These are phyloP conservation scores for Sarocladium brachiariae DNA, from an alignment of 2,329 filamentous ascomycete species.

Conservation along the genomic window DNA sequence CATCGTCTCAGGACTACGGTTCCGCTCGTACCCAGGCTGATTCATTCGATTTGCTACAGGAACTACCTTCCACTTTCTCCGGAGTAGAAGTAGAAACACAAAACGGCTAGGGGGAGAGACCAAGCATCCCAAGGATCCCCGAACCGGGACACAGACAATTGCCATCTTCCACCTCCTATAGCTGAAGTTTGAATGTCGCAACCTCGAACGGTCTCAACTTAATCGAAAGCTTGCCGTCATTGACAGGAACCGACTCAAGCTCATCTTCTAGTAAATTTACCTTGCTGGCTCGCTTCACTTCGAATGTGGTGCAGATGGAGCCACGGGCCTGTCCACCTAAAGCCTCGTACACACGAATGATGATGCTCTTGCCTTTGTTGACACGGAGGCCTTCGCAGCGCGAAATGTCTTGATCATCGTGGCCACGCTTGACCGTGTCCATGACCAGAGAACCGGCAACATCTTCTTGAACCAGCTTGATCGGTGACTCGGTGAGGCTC, in stretches of 20 bases:
- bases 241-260: slow-evolving; percentile 53
- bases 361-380: slow-evolving; percentile 69
- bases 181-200: slow-evolving; percentile 64
- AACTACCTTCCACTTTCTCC: not conserved
- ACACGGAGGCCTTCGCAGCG: slow-evolving; percentile 52
- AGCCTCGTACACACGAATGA: slow-evolving; percentile 81
- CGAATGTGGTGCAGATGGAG: slow-evolving; percentile 58
- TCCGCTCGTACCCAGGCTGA: too few species aligned
- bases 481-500: slow-evolving; percentile 33
- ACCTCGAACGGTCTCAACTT: slow-evolving; percentile 77
- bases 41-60: too few species aligned
- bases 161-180: slow-evolving; percentile 29
- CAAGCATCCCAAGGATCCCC: slow-evolving; percentile 8
- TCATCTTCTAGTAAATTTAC: slow-evolving; percentile 88
- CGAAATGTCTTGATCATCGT: slow-evolving; percentile 72
- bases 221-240: slow-evolving; percentile 48
- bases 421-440: slow-evolving; percentile 89
- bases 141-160: slow-evolving; percentile 17
- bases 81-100: not conserved
- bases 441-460: slow-evolving; percentile 60
- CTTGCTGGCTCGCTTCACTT: slow-evolving; percentile 72
- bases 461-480: slow-evolving; percentile 58
- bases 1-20: too few species aligned
- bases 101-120: not conserved
- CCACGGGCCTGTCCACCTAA: slow-evolving; percentile 75